Base-by-base conservation (phyloP, 805 yeast species). In the Blastobotrys peoriensis region DNA sequence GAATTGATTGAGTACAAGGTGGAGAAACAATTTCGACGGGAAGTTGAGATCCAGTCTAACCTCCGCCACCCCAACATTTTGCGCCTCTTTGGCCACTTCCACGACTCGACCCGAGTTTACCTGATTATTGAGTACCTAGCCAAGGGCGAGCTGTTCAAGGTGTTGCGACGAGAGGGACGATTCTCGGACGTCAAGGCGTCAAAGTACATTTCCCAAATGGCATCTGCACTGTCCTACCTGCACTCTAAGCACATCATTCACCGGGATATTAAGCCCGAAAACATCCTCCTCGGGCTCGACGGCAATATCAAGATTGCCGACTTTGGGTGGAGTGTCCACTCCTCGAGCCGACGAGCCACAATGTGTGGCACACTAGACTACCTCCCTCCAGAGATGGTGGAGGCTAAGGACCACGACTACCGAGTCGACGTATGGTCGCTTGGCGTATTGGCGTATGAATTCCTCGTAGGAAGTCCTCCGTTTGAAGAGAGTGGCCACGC, bases 341-440 rank as follows among this genome's bases (percentile, higher is more conserved):
- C 84, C 0, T 65, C 74, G 0, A 65, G 71, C 30, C 74, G 76
- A 50, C 68, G 96, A 56, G 71, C 79, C 13, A 91, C 98, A 0
- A 75, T 93, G 68, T 93, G 98, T 64, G 98, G 98, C 0, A 93
- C 98, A 0, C 68, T 91, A 34, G 98, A 93, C 64, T 91, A 91
- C 56, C 65, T 93, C 13, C 94, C 98, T 0, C 98, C 98, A 5
- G 98, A 91, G 65, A 81, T 93, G 84, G 86, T 91, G 4, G 93
- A 83, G 49, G 80, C 85, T 1, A 79, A 76, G 54, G 84, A 80
- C 8, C 93, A 91, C 56, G 91, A 84, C 54, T 73, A 72, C 43
- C 72, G 72, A 41, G 95, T 87, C 0, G 98, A 91, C 60, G 74
- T 83, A 2, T 91, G 98, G 98, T 86, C 97, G 1, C 67, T 91